These are phyloP conservation scores for Alternaria rosae DNA, from an alignment of 2,329 filamentous ascomycete genomes.

Conservation along the genomic window DNA sequence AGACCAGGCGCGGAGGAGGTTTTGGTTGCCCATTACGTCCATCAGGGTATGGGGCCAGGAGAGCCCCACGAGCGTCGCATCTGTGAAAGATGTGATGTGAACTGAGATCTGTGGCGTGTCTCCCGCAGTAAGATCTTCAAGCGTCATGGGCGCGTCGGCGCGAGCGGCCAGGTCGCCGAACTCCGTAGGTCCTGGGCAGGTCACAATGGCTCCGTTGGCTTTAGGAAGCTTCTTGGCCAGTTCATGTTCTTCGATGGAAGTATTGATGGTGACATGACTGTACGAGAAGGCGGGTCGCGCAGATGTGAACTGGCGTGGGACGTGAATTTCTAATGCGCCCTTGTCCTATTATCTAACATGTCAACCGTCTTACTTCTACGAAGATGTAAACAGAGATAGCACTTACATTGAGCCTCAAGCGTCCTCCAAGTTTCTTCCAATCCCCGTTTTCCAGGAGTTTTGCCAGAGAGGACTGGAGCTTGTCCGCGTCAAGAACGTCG, in stretches of 20 bases:
- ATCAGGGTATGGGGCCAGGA: slow-evolving; percentile 58
- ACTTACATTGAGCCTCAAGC: slow-evolving; percentile 53
- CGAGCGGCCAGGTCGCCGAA: slow-evolving; percentile 16
- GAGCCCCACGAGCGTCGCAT: slow-evolving; percentile 60
- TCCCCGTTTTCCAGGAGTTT: slow-evolving; percentile 52
- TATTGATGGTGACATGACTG: slow-evolving; percentile 45
- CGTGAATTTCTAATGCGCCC: slow-evolving; percentile 49
- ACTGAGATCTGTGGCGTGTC: slow-evolving; percentile 59
- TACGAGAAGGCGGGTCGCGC: slow-evolving; percentile 53
- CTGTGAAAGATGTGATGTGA: slow-evolving; percentile 58
- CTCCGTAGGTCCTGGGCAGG: slow-evolving; percentile 4
- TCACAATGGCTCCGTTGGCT: slow-evolving; percentile 1
- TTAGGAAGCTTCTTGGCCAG: slow-evolving; percentile 51
- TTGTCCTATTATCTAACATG: slow-evolving; percentile 22
- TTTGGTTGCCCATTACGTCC: slow-evolving; percentile 56
- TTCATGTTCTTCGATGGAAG: slow-evolving; percentile 54
- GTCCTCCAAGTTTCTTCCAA: slow-evolving; percentile 58
- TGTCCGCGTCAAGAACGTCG: slow-evolving; percentile 55
- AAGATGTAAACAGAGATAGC: neutral
- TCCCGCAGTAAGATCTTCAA: slow-evolving; percentile 20
- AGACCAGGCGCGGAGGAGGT: slow-evolving; percentile 58
- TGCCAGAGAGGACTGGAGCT: slow-evolving; percentile 47
- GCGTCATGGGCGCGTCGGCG: slow-evolving; percentile 15
- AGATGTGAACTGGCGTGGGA: slow-evolving; percentile 46
- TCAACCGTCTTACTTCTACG: neutral